A percentile compares a stretch with the other conserved stretches of the same genome.
These are phyloP conservation scores for Pyricularia pennisetigena DNA, from an alignment of 2,329 filamentous ascomycete species.

Conservation along the genomic window DNA sequence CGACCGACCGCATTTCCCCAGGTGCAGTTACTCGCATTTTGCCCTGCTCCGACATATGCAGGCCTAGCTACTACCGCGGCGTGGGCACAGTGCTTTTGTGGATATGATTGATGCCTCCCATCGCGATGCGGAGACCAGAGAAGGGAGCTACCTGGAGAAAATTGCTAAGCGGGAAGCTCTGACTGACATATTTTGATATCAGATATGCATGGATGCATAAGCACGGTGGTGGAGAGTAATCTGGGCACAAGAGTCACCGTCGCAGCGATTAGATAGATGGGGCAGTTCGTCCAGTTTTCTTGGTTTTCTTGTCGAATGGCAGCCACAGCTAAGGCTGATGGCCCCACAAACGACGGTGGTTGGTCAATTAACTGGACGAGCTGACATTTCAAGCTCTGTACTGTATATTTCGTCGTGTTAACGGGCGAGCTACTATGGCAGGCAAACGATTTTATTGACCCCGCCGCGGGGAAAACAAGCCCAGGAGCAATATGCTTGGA, in stretches of 20 bases:
- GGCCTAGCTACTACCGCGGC: background rate
- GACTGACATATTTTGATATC: background rate
- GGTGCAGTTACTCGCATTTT: background rate
- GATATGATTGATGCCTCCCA: background rate
- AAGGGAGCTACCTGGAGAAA: background rate
- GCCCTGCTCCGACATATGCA: background rate
- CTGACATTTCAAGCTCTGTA: background rate
- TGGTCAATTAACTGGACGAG: background rate
- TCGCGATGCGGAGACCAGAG: background rate
- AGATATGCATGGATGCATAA: background rate
- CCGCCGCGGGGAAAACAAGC: background rate
- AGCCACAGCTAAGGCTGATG: constrained; percentile 4
- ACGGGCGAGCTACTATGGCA: too few species aligned
- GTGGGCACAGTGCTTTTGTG: background rate
- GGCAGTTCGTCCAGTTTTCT: background rate
- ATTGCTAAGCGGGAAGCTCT: background rate
- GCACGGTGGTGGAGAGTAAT: background rate
- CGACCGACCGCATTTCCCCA: background rate
- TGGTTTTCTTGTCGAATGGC: background rate
- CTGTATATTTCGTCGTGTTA: background rate
- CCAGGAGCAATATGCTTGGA: background rate
- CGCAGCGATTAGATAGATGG: background rate
- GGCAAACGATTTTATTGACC: background rate
- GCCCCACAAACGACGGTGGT: background rate
- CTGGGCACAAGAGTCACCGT: too few species aligned